Evolutionary conservation across 805 yeast genomes (phyloP).

Genomic region (Cephaloascus albidus): DNA sequence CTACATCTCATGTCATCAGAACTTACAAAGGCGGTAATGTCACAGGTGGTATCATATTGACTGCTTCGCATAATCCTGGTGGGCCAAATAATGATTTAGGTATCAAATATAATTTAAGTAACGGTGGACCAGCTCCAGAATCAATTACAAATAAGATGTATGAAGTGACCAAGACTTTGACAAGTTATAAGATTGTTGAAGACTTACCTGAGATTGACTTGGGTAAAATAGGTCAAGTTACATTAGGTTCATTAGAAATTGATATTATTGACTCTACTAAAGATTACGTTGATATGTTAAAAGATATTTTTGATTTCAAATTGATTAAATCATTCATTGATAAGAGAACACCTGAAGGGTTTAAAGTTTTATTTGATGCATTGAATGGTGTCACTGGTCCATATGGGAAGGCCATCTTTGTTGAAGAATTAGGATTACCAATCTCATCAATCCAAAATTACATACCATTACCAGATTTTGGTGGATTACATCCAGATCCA

Average conservation of each 20-base stretch:
- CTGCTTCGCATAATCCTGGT: constrained; percentile 98
- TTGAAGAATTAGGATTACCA: constrained; percentile 78
- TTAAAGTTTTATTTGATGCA: constrained; percentile 79
- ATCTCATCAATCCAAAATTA: constrained; percentile 66
- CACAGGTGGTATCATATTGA: constrained; percentile 92
- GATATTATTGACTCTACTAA: constrained; percentile 78
- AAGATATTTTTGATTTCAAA: constrained; percentile 79
- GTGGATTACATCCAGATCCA: constrained; percentile 98
- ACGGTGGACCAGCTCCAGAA: constrained; percentile 99
- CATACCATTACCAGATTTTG: constrained; percentile 80
- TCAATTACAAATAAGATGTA: constrained; percentile 82
- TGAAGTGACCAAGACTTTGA: constrained; percentile 52
- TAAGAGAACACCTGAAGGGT: constrained; percentile 39
- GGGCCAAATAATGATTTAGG: constrained; percentile 91
- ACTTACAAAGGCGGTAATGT: constrained; percentile 39
- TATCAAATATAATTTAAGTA: constrained; percentile 86
- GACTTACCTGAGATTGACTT: constrained; percentile 63
- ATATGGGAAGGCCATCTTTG: constrained; percentile 77
- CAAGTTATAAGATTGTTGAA: constrained; percentile 47
- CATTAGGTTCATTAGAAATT: constrained; percentile 48
- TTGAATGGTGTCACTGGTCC: constrained; percentile 97
- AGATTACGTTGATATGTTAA: constrained; percentile 72
- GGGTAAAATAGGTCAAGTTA: constrained; percentile 38
- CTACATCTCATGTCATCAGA: constrained; percentile 90
- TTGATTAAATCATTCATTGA: constrained; percentile 65